Conservation (phyloP, 2,329 filamentous ascomycete genomes). For the Botryosphaeria agaves region DNA sequence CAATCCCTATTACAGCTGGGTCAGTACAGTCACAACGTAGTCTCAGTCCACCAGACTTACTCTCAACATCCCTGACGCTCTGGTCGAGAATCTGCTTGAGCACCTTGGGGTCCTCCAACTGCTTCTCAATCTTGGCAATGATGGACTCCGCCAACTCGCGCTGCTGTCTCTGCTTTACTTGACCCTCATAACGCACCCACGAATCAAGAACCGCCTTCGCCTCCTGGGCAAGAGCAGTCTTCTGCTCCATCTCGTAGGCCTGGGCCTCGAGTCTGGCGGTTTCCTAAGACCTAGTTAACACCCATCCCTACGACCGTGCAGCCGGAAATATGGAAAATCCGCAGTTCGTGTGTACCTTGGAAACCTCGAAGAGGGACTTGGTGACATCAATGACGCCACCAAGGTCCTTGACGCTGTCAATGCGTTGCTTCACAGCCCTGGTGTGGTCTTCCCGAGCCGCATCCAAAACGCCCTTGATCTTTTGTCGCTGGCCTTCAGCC, state of each 20-base stretch:
- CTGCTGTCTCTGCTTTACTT: conserved; percentile 98
- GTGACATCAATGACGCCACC: conserved; percentile 88
- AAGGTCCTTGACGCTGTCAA: conserved; percentile 89
- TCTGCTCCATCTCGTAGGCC: conserved; percentile 95
- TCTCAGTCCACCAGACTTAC: conserved; percentile 34
- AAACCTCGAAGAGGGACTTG: conserved; percentile 93
- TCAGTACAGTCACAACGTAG: not conserved
- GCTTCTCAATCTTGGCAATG: conserved; percentile 97
- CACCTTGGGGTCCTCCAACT: conserved; percentile 93
- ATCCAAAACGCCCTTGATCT: conserved; percentile 92
- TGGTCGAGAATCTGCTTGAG: conserved; percentile 97
- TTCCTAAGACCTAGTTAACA: conserved; percentile 42
- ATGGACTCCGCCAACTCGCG: conserved; percentile 81
- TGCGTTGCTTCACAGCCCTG: conserved; percentile 83
- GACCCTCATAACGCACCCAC: conserved; percentile 95
- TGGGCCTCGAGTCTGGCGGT: conserved; percentile 90
- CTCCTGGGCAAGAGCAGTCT: conserved; percentile 78
- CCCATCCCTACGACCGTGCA: conserved; percentile 1
- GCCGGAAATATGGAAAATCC: conserved; percentile 4
- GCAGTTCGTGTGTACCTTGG: conserved; percentile 53
- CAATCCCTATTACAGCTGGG: conserved; percentile 2
- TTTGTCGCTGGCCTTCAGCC: conserved; percentile 75
- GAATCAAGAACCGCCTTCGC: conserved; percentile 93
- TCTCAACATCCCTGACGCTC: conserved; percentile 90
- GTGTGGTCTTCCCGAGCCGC: conserved; percentile 88